Conservation (phyloP, 306 rosid genomes). For the Glycine soja region DNA sequence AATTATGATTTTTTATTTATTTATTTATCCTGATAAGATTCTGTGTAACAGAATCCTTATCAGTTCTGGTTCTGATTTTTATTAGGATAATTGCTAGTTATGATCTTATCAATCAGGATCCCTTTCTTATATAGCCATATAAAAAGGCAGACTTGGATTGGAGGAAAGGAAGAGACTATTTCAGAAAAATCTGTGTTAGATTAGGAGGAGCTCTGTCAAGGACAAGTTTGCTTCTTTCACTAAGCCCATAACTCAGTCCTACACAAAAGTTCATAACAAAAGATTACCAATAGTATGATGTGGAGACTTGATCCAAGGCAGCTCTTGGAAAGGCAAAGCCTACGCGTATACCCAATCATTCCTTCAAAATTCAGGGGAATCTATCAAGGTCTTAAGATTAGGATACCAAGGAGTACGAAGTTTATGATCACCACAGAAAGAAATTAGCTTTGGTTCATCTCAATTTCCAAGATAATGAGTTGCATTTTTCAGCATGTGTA, state of each 20-base stretch:
- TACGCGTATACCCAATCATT: conserved; percentile 28
- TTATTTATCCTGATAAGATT: not conserved
- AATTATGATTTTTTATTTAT: not conserved
- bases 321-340: conserved; percentile 25
- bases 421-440: not conserved
- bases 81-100: not conserved
- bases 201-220: not conserved
- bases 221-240: not conserved
- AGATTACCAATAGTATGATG: conserved; percentile 23
- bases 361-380: conserved; percentile 24
- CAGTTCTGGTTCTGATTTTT: not conserved
- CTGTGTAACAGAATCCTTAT: not conserved
- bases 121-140: not conserved
- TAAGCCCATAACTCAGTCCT: not conserved
- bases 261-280: not conserved
- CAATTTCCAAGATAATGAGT: conserved; percentile 19
- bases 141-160: not conserved
- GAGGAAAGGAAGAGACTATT: not conserved
- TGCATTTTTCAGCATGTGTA: not conserved
- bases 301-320: conserved; percentile 28
- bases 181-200: not conserved
- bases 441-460: conserved; percentile 38
- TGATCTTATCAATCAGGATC: not conserved
- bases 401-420: conserved; percentile 6
- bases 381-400: conserved; percentile 21